phyloP scores from a whole-genome alignment of 805 yeast species.

The Candida sonorensis region DNA sequence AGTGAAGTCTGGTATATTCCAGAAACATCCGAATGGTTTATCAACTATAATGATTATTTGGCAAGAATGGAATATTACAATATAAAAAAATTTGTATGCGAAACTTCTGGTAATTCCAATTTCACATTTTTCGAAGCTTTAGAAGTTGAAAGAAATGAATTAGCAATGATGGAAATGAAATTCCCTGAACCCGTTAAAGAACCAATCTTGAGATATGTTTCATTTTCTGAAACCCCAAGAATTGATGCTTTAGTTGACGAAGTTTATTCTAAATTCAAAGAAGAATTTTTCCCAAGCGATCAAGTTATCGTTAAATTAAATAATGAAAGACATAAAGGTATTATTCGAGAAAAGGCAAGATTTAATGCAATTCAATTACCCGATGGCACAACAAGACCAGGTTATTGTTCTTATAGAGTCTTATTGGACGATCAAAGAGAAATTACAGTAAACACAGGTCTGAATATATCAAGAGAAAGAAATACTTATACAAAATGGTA shows the following conservation, averaged over 20 bases:
- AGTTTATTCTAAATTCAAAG: slow-evolving; percentile 69
- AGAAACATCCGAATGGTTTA: slow-evolving; percentile 86
- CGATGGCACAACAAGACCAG: slow-evolving; percentile 29
- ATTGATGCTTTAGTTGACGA: slow-evolving; percentile 85
- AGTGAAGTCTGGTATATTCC: slow-evolving; percentile 75
- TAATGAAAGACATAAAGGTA: slow-evolving; percentile 45
- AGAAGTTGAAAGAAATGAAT: slow-evolving; percentile 61
- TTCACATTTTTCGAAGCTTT: slow-evolving; percentile 87
- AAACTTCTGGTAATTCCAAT: slow-evolving; percentile 89
- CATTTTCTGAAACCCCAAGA: slow-evolving; percentile 74
- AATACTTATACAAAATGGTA: slow-evolving; percentile 84
- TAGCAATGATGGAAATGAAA: slow-evolving; percentile 59
- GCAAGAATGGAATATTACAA: slow-evolving; percentile 65
- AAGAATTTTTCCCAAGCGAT: slow-evolving; percentile 90
- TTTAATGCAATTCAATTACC: slow-evolving; percentile 45
- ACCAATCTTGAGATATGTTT: slow-evolving; percentile 81
- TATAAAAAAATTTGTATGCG: slow-evolving; percentile 83
- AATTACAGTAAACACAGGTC: slow-evolving; percentile 59
- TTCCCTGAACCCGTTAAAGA: slow-evolving; percentile 91
- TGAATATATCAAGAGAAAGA: slow-evolving; percentile 72
- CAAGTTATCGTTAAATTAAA: slow-evolving; percentile 50
- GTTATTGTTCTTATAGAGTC: slow-evolving; percentile 65
- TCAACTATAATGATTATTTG: slow-evolving; percentile 68
- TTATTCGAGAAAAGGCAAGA: slow-evolving; percentile 81
- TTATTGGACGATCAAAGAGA: slow-evolving; percentile 47